These are phyloP conservation scores for Zoysia japonica DNA, from an alignment of 176 grass and related monocot genomes.

Conservation along the genomic window DNA sequence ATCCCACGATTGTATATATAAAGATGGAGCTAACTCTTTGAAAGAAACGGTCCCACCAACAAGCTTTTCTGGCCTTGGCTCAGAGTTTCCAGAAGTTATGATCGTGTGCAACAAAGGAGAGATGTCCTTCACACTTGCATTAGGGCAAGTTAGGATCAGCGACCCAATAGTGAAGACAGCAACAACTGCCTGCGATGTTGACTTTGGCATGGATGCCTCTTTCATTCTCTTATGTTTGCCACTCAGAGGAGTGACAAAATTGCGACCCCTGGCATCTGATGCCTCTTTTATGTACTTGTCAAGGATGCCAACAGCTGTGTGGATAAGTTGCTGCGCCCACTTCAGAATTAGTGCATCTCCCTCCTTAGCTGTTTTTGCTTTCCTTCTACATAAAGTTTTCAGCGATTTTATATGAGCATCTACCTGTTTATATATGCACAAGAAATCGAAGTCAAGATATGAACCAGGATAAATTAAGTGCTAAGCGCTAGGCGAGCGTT, in stretches of 20 bases:
- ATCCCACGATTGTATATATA: constrained; percentile 92
- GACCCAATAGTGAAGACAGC: constrained; percentile 95
- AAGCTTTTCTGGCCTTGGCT: constrained; percentile 63
- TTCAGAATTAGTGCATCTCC: constrained; percentile 63
- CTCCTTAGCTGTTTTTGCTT: constrained; percentile 69
- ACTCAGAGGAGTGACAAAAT: constrained; percentile 60
- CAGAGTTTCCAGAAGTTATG: constrained; percentile 77
- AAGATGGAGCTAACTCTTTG: constrained; percentile 67
- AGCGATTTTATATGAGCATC: constrained; percentile 94
- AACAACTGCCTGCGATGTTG: constrained; percentile 52
- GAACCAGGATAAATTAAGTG: too few species aligned
- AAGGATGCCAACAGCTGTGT: constrained; percentile 49
- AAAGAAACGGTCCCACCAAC: constrained; percentile 61
- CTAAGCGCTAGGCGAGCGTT: too few species aligned
- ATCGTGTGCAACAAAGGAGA: constrained; percentile 79
- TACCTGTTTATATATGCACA: constrained; percentile 55
- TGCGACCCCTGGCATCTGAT: constrained; percentile 48
- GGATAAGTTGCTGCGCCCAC: constrained; percentile 75
- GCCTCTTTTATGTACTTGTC: constrained; percentile 60
- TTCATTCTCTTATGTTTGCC: constrained; percentile 56
- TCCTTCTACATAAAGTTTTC: constrained; percentile 84
- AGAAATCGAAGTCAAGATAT: constrained; percentile 31
- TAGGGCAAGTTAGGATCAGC: constrained; percentile 75
- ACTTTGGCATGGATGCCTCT: constrained; percentile 45
- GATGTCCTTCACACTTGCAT: constrained; percentile 60